Evolutionary conservation across 106 monocot species (phyloP).

Genomic region (Xerophyta viscosa): DNA sequence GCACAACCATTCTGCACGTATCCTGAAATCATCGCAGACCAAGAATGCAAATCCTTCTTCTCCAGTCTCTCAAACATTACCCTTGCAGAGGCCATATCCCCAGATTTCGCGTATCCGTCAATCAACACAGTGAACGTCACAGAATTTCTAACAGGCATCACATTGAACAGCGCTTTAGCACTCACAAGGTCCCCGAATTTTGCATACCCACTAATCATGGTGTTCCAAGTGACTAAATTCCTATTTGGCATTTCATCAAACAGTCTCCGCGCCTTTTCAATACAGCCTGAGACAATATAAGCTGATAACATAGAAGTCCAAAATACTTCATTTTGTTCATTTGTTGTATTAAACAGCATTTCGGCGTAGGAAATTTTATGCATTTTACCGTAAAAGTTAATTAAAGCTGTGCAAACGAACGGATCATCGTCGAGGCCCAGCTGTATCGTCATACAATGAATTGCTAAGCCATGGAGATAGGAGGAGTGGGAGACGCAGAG

Average conservation of each 20-base stretch:
- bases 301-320: constrained; percentile 60
- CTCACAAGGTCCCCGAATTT: constrained; percentile 46
- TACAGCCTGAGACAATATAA: constrained; percentile 22
- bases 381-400: constrained; percentile 64
- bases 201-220: constrained; percentile 57
- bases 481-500: constrained; percentile 22
- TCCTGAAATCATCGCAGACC: constrained; percentile 73
- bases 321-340: constrained; percentile 26
- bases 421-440: constrained; percentile 44
- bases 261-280: constrained; percentile 23
- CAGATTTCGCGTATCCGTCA: constrained; percentile 55
- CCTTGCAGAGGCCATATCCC: constrained; percentile 56
- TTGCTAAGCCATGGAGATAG: constrained; percentile 17
- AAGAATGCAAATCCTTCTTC: constrained; percentile 46
- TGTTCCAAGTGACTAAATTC: constrained; percentile 59
- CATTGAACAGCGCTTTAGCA: constrained; percentile 39
- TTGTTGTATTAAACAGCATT: constrained; percentile 52
- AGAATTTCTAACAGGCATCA: constrained; percentile 56
- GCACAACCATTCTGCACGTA: constrained; percentile 59
- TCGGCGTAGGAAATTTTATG: constrained; percentile 18
- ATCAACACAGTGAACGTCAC: constrained; percentile 52
- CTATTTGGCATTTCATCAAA: constrained; percentile 58
- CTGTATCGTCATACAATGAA: constrained; percentile 34
- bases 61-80: constrained; percentile 37
- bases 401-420: constrained; percentile 53